Evolutionary conservation across 2,329 filamentous ascomycete species (phyloP).

Genomic region (Fusarium sp.): DNA sequence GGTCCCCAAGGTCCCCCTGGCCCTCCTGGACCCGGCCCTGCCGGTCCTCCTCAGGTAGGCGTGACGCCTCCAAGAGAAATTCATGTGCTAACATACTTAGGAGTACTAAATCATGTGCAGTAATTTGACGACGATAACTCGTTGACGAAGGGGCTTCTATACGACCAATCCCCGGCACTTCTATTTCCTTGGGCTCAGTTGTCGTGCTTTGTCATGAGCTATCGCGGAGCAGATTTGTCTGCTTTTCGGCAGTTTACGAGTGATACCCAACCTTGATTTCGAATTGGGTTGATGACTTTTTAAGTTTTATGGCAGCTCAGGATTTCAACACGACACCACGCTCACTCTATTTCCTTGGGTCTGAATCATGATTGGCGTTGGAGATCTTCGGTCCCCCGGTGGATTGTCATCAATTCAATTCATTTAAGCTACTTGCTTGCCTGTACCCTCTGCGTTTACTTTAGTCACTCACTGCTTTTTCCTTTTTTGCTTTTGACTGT

Average conservation of each 20-base stretch:
- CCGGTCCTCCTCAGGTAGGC: slow-evolving; percentile 58
- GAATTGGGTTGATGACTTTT: slow-evolving; percentile 45
- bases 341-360: slow-evolving; percentile 54
- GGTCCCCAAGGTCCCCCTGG: slow-evolving; percentile 60
- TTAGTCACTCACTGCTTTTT: slow-evolving; percentile 46
- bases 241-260: slow-evolving; percentile 44
- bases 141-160: slow-evolving; percentile 47
- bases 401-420: slow-evolving; percentile 56
- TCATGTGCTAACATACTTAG: slow-evolving; percentile 17
- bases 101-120: slow-evolving; percentile 39
- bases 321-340: slow-evolving; percentile 50
- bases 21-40: slow-evolving; percentile 56
- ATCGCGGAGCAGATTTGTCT: slow-evolving; percentile 41
- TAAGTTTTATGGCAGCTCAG: slow-evolving; percentile 52
- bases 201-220: slow-evolving; percentile 45
- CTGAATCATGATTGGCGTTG: slow-evolving; percentile 59
- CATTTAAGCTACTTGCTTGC: slow-evolving; percentile 49
- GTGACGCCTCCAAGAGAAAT: not conserved
- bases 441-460: slow-evolving; percentile 46
- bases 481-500: slow-evolving; percentile 45
- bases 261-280: slow-evolving; percentile 45
- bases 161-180: slow-evolving; percentile 42
- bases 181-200: slow-evolving; percentile 49
- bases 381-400: slow-evolving; percentile 55
- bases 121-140: slow-evolving; percentile 50